phyloP scores from a whole-genome alignment of 345 rosid genomes.

The Theobroma cacao region DNA sequence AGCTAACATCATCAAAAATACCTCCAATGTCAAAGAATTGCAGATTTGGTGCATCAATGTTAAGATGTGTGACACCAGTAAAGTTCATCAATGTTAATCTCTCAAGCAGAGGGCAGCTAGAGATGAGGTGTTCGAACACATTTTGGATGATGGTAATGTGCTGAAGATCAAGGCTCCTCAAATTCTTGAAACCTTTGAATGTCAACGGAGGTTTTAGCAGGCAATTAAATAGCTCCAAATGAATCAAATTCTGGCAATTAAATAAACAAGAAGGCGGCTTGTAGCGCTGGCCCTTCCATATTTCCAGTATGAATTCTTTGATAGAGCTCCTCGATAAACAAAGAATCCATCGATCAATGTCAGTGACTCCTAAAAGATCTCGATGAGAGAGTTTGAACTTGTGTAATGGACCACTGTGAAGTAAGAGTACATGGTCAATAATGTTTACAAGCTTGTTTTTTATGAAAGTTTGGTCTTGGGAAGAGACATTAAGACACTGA shows the following conservation, averaged over 20 bases:
- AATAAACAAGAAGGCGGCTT: constrained; percentile 59
- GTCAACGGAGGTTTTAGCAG: constrained; percentile 50
- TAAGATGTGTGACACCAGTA: constrained; percentile 55
- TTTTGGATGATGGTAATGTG: constrained; percentile 57
- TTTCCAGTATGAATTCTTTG: constrained; percentile 65
- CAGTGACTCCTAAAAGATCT: constrained; percentile 57
- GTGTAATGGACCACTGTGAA: constrained; percentile 52
- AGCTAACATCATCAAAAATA: constrained; percentile 48
- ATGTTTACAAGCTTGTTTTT: constrained; percentile 52
- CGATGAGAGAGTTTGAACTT: constrained; percentile 72
- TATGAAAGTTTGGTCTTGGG: constrained; percentile 45
- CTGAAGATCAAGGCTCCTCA: constrained; percentile 75
- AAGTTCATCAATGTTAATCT: constrained; percentile 65
- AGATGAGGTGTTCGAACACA: constrained; percentile 52
- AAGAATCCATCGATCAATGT: constrained; percentile 72
- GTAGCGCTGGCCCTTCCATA: constrained; percentile 71
- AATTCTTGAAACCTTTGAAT: constrained; percentile 54
- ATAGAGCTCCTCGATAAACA: constrained; percentile 52
- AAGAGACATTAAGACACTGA: constrained; percentile 37
- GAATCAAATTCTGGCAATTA: constrained; percentile 43
- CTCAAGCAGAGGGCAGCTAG: constrained; percentile 55
- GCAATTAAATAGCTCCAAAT: constrained; percentile 71
- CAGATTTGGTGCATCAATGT: constrained; percentile 58
- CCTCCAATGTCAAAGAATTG: constrained; percentile 67
- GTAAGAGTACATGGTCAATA: constrained; percentile 65